phyloP scores from a whole-genome alignment of 1,139 yeast species.

The Hyphopichia khmerensis region DNA sequence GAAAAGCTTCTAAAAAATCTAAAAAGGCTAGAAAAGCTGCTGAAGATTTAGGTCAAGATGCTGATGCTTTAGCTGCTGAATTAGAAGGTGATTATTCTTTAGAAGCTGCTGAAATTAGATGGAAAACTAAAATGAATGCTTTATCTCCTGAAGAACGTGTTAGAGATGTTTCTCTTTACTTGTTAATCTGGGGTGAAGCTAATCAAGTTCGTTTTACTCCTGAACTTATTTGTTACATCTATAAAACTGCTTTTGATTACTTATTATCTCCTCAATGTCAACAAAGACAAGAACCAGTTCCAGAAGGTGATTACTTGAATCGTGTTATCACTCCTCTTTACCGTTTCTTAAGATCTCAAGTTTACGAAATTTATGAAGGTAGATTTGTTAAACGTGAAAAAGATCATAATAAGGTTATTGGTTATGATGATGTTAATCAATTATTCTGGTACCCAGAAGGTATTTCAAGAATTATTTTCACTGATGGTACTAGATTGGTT shows the following conservation, averaged over 20 bases:
- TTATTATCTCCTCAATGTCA: slow-evolving; percentile 86
- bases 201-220: slow-evolving; percentile 95
- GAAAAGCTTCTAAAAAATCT: slow-evolving; percentile 53
- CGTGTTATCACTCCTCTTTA: slow-evolving; percentile 91
- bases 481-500: slow-evolving; percentile 87
- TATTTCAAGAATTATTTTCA: slow-evolving; percentile 85
- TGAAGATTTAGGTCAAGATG: slow-evolving; percentile 48
- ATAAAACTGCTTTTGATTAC: slow-evolving; percentile 90
- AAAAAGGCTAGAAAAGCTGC: slow-evolving; percentile 65
- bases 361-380: slow-evolving; percentile 91
- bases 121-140: slow-evolving; percentile 51
- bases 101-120: slow-evolving; percentile 52
- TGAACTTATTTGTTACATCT: slow-evolving; percentile 88
- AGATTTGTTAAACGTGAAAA: slow-evolving; percentile 96
- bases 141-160: slow-evolving; percentile 69
- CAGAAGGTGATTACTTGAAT: slow-evolving; percentile 94
- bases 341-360: slow-evolving; percentile 89
- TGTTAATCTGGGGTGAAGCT: slow-evolving; percentile 98
- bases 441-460: slow-evolving; percentile 99
- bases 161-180: slow-evolving; percentile 84
- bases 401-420: slow-evolving; percentile 91
- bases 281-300: slow-evolving; percentile 84
- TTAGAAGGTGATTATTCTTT: slow-evolving; percentile 80
- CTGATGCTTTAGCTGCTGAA: slow-evolving; percentile 64
- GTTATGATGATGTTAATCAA: slow-evolving; percentile 98